Base-by-base conservation (phyloP, 352 stramenopile species). In the Phytophthora crassamura region DNA sequence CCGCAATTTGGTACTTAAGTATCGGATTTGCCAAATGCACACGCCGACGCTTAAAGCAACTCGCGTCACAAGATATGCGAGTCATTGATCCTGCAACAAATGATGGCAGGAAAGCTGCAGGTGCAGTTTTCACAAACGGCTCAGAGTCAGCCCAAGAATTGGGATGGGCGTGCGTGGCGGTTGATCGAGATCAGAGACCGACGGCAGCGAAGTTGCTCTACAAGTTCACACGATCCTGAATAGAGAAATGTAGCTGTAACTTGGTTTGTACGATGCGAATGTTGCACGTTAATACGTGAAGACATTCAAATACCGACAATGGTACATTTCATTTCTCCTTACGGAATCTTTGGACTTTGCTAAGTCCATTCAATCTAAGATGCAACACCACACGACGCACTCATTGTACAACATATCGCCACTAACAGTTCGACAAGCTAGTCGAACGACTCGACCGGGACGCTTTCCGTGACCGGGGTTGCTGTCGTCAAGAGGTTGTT, bases 401-500 rank as follows among this genome's bases (percentile, higher is more conserved):
- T 43, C 30, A 34, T 22, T 7, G 11, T 40, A 53, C 35, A 64
- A 51, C 33, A 48, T 10, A 35, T 7, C 36, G 16, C 30, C 18
- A 7, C 30, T 12, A 5, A 6, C 42, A 49, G 34, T 6, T 40
- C 34, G 7, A n/a, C 25, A 22, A 30, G 10, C 22, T 64, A 69
- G 25, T 60, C 14, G 22, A 59, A 50, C 12, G 48, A 61, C 28
- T n/a, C 25, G 7, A 42, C 20, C 0, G 34, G 18, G 5, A 20
- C n/a, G 28, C 20, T 52, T 18, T 46, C 43, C 4, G 35, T 20
- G 7, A 35, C 30, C 20, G 46, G 47, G 11, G 9, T 33, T 35
- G 34, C 32, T 15, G 52, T 20, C 5, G 58, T 52, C 34, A 80
- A 58, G 4, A 84, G 64, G 52, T 84, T 84, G 49, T 72, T 74